Base-by-base conservation (phyloP, 192 early-diverging fungal genomes). In the Physocladia obscura region DNA sequence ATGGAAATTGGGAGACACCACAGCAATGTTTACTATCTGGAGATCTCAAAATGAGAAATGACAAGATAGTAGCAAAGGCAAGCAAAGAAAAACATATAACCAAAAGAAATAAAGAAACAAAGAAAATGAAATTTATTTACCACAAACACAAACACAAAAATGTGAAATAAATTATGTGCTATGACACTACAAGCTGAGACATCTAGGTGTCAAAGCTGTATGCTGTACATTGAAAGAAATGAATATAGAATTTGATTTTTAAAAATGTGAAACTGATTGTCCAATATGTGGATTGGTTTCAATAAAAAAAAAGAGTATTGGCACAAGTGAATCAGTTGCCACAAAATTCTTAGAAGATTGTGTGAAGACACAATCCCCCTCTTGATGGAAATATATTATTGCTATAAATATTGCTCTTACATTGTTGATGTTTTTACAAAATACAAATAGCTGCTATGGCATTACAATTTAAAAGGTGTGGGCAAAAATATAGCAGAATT, bases 121-220 rank as follows among this genome's bases (percentile, higher is more conserved):
- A 52, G 50, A 52, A 52, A 52, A 52, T 26, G 50, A 52, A 52
- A n/a, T 52, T 52, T 52, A 52, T 52, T 52, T 52, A 27, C 50
- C 50, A 4, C 4, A 4, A 11, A 26, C 50, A 4, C 50, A 52
- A 52, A 52, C 4, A 26, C 4, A n/a, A 21, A 52, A 52, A 52
- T n/a, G 21, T 11, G 50, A 52, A n/a, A 52, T 4, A 26, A 27
- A 52, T 52, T 52, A 52, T 21, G 5, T 52, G 50, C 21, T 26
- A 21, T 52, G 50, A 27, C 50, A 52, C 29, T 52, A 52, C 21
- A 52, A 52, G 29, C 29, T 52, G n/a, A 52, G 29, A n/a, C 50
- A 52, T 21, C 6, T 52, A 8, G 50, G 50, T 21, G 50, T 52
- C 5, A 52, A 52, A 52, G 50, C 21, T 27, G n/a, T 52, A n/a